phyloP scores from a whole-genome alignment of 352 stramenopile species.

The Globisporangium polare region DNA sequence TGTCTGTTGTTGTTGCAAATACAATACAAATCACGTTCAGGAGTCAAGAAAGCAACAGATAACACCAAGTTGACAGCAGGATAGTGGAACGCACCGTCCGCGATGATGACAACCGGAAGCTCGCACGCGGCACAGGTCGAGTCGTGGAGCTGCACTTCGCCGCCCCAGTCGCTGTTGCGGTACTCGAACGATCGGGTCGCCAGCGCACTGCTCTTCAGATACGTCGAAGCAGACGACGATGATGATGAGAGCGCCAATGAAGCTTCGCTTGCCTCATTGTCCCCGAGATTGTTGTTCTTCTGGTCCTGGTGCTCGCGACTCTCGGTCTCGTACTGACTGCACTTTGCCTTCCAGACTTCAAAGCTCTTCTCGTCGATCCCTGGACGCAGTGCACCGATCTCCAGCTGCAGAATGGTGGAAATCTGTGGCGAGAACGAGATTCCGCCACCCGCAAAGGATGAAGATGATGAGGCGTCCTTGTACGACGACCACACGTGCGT shows the following conservation, averaged over 20 bases:
- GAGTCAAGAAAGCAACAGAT: constrained; percentile 2
- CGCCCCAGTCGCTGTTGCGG: constrained; percentile 83
- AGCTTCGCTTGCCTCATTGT: neutral
- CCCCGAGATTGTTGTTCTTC: neutral
- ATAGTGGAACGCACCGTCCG: constrained; percentile 43
- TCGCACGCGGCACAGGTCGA: constrained; percentile 69
- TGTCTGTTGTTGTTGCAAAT: constrained; percentile 31
- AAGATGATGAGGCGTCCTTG: constrained; percentile 43
- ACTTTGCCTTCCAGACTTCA: constrained; percentile 51
- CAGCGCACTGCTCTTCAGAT: constrained; percentile 15
- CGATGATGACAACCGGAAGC: constrained; percentile 78
- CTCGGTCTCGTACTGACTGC: constrained; percentile 44
- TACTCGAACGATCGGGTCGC: constrained; percentile 67
- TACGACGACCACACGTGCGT: constrained; percentile 80
- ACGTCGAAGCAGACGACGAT: neutral
- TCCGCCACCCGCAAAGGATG: constrained; percentile 17
- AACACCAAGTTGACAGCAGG: neutral
- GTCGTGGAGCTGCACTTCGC: constrained; percentile 83
- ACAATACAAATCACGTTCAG: neutral
- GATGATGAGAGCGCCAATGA: neutral
- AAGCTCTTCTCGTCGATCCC: constrained; percentile 45
- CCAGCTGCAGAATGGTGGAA: constrained; percentile 58
- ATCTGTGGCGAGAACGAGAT: constrained; percentile 75
- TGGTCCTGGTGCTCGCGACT: constrained; percentile 15
- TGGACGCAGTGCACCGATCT: constrained; percentile 38